These are phyloP conservation scores for Fusarium kyushuense DNA, from an alignment of 2,329 filamentous ascomycete genomes.

Conservation along the genomic window DNA sequence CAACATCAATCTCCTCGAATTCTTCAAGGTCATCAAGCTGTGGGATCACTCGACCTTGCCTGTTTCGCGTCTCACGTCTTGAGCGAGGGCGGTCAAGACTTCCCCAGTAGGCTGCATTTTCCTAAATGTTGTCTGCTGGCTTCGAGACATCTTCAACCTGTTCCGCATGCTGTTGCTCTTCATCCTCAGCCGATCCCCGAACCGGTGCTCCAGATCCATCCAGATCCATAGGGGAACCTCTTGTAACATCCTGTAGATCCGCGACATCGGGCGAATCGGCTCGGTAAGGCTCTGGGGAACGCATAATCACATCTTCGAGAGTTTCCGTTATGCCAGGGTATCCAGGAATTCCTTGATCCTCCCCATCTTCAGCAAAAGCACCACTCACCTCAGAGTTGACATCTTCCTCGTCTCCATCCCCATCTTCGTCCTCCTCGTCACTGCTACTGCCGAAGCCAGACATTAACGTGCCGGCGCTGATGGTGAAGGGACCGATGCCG, in stretches of 20 bases:
- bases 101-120: conserved; percentile 31
- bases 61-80: conserved; percentile 17
- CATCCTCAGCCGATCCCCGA: conserved; percentile 15
- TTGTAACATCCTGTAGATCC: conserved; percentile 32
- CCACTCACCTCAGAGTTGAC: conserved; percentile 74
- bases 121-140: conserved; percentile 40
- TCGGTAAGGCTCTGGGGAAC: conserved; percentile 48
- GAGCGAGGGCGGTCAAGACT: conserved; percentile 28
- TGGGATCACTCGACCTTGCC: conserved; percentile 10
- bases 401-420: conserved; percentile 85
- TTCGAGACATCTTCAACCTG: conserved; percentile 40
- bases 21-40: conserved; percentile 45
- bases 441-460: conserved; percentile 95
- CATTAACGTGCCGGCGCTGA: conserved; percentile 79
- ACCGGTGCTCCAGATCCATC: conserved; percentile 21
- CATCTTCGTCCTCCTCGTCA: conserved; percentile 95
- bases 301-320: conserved; percentile 51
- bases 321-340: conserved; percentile 46
- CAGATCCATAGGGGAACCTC: conserved; percentile 43
- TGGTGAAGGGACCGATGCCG: conserved; percentile 78
- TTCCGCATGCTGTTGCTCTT: conserved; percentile 36
- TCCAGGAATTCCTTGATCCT: conserved; percentile 46
- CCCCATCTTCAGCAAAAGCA: conserved; percentile 52
- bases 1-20: conserved; percentile 49
- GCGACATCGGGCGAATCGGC: conserved; percentile 41